Percentiles rank a stretch among this genome's conserved stretches.
phyloP scores from a whole-genome alignment of 129 eudicot species.

The Sambucus nigra region DNA sequence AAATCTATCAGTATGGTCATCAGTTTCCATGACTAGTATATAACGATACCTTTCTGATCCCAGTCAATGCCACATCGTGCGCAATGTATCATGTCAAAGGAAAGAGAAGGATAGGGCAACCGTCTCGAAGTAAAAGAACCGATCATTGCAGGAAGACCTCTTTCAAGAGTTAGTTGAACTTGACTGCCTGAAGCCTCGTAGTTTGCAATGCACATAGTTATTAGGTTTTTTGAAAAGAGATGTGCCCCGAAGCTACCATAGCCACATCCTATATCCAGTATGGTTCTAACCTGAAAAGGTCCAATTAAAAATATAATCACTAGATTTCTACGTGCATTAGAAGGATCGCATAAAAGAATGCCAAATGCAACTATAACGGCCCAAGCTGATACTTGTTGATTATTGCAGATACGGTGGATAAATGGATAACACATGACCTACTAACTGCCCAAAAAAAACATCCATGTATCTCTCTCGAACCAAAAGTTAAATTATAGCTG shows the following conservation, averaged over 20 bases:
- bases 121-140: constrained; percentile 73
- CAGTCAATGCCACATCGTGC: constrained; percentile 78
- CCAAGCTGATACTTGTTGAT: too few relatives aligned
- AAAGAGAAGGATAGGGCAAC: constrained; percentile 84
- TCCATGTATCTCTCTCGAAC: too few relatives aligned
- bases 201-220: constrained; percentile 89
- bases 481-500: too few relatives aligned
- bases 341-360: too few relatives aligned
- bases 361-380: too few relatives aligned
- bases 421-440: too few relatives aligned
- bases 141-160: constrained; percentile 97
- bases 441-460: too few relatives aligned
- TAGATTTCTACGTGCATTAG: too few relatives aligned
- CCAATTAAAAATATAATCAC: not conserved
- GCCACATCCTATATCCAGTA: constrained; percentile 93
- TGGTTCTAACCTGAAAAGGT: constrained; percentile 64
- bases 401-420: too few relatives aligned
- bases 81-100: constrained; percentile 93
- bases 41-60: constrained; percentile 73
- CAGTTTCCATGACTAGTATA: not conserved
- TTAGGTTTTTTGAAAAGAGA: constrained; percentile 54
- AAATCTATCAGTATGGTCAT: too few relatives aligned
- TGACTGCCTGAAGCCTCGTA: constrained; percentile 98
- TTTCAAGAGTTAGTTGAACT: constrained; percentile 86
- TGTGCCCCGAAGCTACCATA: constrained; percentile 98